phyloP scores from a whole-genome alignment of 805 yeast species.

The Saturnispora mendoncae region DNA sequence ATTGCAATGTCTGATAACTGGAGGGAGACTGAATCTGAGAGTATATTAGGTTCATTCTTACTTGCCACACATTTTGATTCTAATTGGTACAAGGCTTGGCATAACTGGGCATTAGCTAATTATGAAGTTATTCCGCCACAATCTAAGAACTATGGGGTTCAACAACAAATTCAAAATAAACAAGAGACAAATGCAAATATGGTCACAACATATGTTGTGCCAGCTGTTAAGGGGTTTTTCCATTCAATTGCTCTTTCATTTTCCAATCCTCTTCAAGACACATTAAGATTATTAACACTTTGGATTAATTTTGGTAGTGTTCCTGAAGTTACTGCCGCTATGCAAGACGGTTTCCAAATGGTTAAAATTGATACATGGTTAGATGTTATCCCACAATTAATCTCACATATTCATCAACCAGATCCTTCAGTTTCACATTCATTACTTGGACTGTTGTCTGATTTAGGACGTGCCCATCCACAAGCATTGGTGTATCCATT shows the following conservation, averaged over 20 bases:
- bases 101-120: constrained; percentile 97
- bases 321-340: constrained; percentile 82
- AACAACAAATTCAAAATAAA: constrained; percentile 11
- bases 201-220: constrained; percentile 82
- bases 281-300: constrained; percentile 75
- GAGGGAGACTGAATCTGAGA: constrained; percentile 64
- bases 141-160: constrained; percentile 17
- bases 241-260: constrained; percentile 84
- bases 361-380: constrained; percentile 91
- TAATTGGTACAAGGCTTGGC: constrained; percentile 98
- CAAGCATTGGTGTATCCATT: constrained; percentile 93
- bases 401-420: constrained; percentile 94
- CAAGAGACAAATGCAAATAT: constrained; percentile 39
- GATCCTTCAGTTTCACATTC: constrained; percentile 76
- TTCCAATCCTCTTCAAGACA: constrained; percentile 86
- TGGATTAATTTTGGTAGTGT: constrained; percentile 97
- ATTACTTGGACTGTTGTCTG: constrained; percentile 69
- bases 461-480: constrained; percentile 91
- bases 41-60: constrained; percentile 83
- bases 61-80: constrained; percentile 92
- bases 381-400: constrained; percentile 90
- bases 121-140: constrained; percentile 81
- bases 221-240: constrained; percentile 94
- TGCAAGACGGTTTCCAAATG: constrained; percentile 83
- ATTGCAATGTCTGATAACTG: constrained; percentile 71